Percentiles rank a stretch among this genome's conserved stretches.
Conservation (phyloP, 345 rosid genomes). For the Syzygium grande region DNA sequence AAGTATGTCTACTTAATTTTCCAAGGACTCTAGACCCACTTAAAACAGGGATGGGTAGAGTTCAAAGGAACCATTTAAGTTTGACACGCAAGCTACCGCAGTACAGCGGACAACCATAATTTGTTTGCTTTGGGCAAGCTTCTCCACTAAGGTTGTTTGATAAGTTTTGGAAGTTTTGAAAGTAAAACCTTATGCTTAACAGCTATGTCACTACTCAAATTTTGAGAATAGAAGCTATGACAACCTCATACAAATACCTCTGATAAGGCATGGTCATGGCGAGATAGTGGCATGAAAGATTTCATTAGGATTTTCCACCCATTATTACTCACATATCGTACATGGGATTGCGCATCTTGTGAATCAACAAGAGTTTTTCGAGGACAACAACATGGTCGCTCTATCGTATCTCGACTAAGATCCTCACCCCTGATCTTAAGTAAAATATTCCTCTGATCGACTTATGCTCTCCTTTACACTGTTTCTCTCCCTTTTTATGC, state of each 20-base stretch:
- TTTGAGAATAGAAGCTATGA: background rate
- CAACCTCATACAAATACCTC: background rate
- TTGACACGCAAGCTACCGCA: rapidly evolving
- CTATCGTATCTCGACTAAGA: rapidly evolving
- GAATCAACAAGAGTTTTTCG: rapidly evolving
- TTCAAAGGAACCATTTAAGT: background rate
- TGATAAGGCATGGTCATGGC: background rate
- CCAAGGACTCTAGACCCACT: background rate
- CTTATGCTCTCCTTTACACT: background rate
- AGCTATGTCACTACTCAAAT: background rate
- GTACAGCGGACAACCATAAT: rapidly evolving
- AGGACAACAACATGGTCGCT: background rate
- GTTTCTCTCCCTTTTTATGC: background rate
- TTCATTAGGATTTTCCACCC: background rate
- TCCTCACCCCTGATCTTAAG: background rate
- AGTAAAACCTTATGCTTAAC: background rate
- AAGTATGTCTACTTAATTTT: background rate
- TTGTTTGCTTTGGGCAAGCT: background rate
- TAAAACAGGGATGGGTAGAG: background rate
- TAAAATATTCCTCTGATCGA: background rate
- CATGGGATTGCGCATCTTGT: background rate
- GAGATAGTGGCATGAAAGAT: background rate
- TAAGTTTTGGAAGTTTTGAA: background rate
- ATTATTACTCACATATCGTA: background rate
- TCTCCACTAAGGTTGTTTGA: background rate